These are phyloP conservation scores for Cardamine occulta DNA, from an alignment of 345 rosid genomes.

Conservation along the genomic window DNA sequence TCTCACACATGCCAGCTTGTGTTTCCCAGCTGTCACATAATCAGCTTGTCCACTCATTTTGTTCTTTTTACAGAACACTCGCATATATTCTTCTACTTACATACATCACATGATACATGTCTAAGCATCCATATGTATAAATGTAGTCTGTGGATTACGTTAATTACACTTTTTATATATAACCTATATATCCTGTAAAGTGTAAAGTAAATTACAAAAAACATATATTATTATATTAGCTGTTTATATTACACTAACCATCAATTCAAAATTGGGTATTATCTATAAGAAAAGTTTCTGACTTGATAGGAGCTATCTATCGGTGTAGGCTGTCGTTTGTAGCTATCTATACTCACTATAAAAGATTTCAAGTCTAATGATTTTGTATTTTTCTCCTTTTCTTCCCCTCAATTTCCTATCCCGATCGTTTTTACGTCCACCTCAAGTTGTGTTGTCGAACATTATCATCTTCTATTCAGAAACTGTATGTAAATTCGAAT, in stretches of 20 bases:
- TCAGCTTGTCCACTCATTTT: slow-evolving; percentile 40
- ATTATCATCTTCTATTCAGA: slow-evolving; percentile 35
- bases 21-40: slow-evolving; percentile 37
- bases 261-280: not conserved
- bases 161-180: not conserved
- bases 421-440: slow-evolving; percentile 12
- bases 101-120: slow-evolving; percentile 30
- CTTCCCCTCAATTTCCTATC: not conserved
- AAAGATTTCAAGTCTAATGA: not conserved
- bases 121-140: slow-evolving; percentile 1
- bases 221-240: too few relatives aligned
- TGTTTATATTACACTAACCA: too few relatives aligned
- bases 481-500: slow-evolving; percentile 15
- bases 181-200: not conserved
- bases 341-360: not conserved
- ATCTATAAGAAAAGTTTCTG: not conserved
- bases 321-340: not conserved
- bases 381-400: not conserved
- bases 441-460: slow-evolving; percentile 25
- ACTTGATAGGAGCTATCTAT: not conserved
- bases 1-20: slow-evolving; percentile 41
- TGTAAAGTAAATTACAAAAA: not conserved
- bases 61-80: slow-evolving; percentile 36
- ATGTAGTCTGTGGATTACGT: slow-evolving; percentile 2
- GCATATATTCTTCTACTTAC: slow-evolving; percentile 4